Conservation (phyloP, 2,329 filamentous ascomycete genomes). For the Ophiostoma tasmaniense region DNA sequence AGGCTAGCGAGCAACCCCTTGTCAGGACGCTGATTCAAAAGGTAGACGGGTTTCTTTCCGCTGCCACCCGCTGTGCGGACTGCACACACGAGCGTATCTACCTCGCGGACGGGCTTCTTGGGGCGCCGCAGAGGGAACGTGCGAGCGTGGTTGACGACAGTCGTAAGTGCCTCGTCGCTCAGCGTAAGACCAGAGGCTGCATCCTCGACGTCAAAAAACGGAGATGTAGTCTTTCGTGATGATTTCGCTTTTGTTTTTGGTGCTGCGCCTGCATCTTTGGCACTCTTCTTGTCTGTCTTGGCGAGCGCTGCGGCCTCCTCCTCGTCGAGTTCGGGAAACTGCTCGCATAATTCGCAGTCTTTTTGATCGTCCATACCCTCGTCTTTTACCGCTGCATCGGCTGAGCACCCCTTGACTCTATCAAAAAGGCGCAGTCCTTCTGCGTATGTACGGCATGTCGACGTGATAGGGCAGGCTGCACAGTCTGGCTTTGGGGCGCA, state of each 20-base stretch:
- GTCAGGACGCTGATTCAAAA: conserved; percentile 43
- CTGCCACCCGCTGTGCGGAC: conserved; percentile 28
- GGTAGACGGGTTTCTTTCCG: conserved; percentile 34
- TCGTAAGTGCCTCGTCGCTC: conserved; percentile 20
- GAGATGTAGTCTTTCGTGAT: conserved; percentile 23
- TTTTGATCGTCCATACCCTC: conserved; percentile 32
- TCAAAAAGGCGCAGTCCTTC: conserved; percentile 35
- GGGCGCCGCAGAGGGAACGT: conserved; percentile 43
- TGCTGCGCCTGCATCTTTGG: not conserved
- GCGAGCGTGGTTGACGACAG: conserved; percentile 37
- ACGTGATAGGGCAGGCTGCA: conserved; percentile 40
- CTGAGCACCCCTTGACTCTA: not conserved
- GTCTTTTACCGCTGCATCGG: not conserved
- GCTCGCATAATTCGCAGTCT: conserved; percentile 40
- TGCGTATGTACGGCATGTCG: conserved; percentile 42
- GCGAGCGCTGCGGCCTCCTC: conserved; percentile 19
- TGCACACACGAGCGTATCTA: conserved; percentile 47
- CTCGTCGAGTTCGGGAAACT: conserved; percentile 32
- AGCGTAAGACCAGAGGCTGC: conserved; percentile 1
- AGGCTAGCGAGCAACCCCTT: conserved; percentile 47
- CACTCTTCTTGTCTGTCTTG: conserved; percentile 6
- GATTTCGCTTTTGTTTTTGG: not conserved
- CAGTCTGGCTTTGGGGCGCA: conserved; percentile 54
- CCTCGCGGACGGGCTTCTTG: conserved; percentile 45
- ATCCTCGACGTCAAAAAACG: conserved; percentile 26